A percentile compares a stretch with the other conserved stretches of the same genome.
Evolutionary conservation across 768 basidiomycete species (phyloP).

Genomic region (Russula emetica): DNA sequence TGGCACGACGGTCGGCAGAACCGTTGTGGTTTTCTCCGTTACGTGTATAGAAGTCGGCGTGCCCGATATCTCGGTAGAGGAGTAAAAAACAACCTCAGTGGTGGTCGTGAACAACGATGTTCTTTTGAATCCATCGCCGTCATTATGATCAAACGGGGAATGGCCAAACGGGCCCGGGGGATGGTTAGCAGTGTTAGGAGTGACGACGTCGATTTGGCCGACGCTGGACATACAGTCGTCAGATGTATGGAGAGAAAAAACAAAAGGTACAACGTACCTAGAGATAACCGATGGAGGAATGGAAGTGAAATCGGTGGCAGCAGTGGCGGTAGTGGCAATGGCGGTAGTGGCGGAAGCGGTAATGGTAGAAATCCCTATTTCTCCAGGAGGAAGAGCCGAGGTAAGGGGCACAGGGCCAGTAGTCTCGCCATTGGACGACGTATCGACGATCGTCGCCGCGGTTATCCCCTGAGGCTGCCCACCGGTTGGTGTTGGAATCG

Average conservation of each 20-base stretch:
- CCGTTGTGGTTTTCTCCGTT: not conserved
- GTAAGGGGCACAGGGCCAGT: not conserved
- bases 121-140: not conserved
- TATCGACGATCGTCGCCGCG: not conserved
- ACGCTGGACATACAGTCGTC: not conserved
- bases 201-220: not conserved
- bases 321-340: too few species aligned
- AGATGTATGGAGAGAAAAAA: not conserved
- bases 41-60: not conserved
- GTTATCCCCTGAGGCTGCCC: not conserved
- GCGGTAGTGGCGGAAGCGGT: not conserved
- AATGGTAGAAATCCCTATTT: not conserved
- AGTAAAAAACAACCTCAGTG: not conserved
- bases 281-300: not conserved
- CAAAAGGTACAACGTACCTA: not conserved
- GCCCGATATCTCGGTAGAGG: constrained; percentile 2
- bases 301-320: not conserved
- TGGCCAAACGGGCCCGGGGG: too few species aligned
- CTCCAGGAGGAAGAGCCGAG: not conserved
- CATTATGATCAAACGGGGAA: not conserved
- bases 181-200: too few species aligned
- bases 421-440: not conserved
- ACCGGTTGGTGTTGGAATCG: not conserved
- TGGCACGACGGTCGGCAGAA: not conserved
- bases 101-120: not conserved